Conservation (phyloP, 257 asterid species). For the Lycium ferocissimum region DNA sequence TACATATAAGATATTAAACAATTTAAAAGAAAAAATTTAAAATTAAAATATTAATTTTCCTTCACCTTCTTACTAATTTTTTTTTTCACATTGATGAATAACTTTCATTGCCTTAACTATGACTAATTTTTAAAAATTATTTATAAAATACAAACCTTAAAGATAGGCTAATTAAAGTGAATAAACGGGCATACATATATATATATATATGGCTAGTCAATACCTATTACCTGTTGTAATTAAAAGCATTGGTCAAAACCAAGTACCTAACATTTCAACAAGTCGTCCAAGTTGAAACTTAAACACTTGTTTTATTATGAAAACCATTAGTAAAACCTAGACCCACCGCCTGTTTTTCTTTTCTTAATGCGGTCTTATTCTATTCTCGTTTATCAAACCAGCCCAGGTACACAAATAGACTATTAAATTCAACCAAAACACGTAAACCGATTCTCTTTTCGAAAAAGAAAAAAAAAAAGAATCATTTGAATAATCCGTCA, state of each 20-base stretch:
- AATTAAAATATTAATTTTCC: no score
- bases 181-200: no score
- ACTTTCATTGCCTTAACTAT: no score
- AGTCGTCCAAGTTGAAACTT: background rate
- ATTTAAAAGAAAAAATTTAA: no score
- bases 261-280: background rate
- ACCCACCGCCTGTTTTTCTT: conserved; percentile 14
- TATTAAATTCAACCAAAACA: background rate
- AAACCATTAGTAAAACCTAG: background rate
- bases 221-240: background rate
- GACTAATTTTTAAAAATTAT: no score
- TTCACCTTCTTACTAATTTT: no score
- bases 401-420: background rate
- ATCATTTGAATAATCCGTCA: background rate
- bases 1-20: no score
- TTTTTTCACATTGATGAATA: no score
- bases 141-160: no score
- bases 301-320: background rate
- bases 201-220: no score
- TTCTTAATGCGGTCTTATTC: background rate
- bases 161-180: no score
- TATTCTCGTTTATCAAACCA: background rate
- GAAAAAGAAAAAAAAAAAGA: no score
- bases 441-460: background rate
- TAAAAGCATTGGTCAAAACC: background rate